A percentile compares a stretch with the other conserved stretches of the same genome.
These are phyloP conservation scores for Earliella scabrosa DNA, from an alignment of 1,284 basidiomycete species.

Conservation along the genomic window DNA sequence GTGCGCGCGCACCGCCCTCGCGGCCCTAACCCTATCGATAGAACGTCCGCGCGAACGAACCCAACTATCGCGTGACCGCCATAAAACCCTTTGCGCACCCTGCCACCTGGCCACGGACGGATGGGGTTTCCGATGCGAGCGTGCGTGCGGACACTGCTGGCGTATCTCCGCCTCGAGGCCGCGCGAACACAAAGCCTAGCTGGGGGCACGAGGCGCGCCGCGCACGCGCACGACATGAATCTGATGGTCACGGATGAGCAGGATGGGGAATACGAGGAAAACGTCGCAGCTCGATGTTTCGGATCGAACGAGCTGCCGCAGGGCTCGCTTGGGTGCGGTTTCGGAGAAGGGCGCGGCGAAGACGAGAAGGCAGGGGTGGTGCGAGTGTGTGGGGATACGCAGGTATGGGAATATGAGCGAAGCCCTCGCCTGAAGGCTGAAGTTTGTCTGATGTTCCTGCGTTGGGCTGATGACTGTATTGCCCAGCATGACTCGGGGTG, in stretches of 20 bases:
- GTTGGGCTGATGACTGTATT: no score
- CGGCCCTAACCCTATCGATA: slow-evolving; percentile 11
- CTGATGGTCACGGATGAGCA: not conserved
- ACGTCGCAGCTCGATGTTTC: no score
- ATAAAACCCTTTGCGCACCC: not conserved
- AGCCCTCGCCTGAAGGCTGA: slow-evolving; percentile 2
- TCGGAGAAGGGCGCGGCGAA: no score
- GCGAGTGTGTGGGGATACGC: no score
- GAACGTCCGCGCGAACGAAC: not conserved
- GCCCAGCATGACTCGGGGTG: not conserved
- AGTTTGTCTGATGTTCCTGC: slow-evolving; percentile 7
- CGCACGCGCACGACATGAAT: not conserved
- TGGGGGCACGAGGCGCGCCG: not conserved
- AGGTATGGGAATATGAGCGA: no score
- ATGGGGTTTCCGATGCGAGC: not conserved
- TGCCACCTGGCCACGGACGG: not conserved
- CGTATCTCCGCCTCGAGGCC: slow-evolving; percentile 23
- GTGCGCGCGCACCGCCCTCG: no score
- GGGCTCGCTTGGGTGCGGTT: no score
- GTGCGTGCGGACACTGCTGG: slow-evolving; percentile 5
- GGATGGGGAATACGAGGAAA: not conserved
- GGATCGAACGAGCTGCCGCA: no score
- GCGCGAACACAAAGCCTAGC: not conserved
- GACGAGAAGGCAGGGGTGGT: no score
- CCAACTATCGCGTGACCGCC: slow-evolving; percentile 4